Conservation (phyloP, 495 filamentous ascomycete genomes). For the Penicillium macrosclerotiorum region DNA sequence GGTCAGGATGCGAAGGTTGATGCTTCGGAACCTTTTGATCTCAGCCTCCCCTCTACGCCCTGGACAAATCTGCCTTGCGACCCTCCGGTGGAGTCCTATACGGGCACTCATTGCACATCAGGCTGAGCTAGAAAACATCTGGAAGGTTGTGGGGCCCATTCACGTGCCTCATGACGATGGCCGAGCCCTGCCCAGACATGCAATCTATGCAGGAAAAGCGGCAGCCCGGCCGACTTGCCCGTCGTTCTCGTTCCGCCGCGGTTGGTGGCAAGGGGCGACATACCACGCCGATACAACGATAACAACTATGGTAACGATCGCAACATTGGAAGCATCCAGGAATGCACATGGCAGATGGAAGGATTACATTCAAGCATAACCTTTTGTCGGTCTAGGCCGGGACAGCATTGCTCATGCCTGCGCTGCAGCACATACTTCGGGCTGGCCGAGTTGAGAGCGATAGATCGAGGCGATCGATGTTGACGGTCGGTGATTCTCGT, state of each 20-base stretch:
- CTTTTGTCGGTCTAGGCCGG: neutral
- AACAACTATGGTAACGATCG: no score
- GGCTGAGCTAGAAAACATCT: conserved; percentile 28
- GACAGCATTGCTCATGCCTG: neutral
- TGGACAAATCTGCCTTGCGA: neutral
- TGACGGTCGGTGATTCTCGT: no score
- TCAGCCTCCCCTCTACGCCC: neutral
- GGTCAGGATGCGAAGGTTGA: neutral
- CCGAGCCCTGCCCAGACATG: conserved; percentile 9
- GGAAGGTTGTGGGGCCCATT: conserved; percentile 14
- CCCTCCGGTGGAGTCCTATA: no score
- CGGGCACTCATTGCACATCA: no score
- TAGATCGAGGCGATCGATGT: no score
- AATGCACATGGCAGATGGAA: conserved; percentile 14
- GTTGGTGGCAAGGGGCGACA: conserved; percentile 1
- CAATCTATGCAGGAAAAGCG: no score
- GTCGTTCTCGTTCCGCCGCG: neutral
- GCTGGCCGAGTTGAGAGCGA: conserved; percentile 9
- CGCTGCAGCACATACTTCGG: conserved; percentile 13
- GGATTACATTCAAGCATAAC: conserved; percentile 9
- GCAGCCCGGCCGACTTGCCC: neutral
- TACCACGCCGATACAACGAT: conserved; percentile 4
- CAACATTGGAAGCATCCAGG: conserved; percentile 6
- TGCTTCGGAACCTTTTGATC: neutral
- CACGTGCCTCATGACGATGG: conserved; percentile 20